Percentiles rank a stretch among this genome's conserved stretches.
Conservation (phyloP, 768 basidiomycete genomes). For the Sarcodon aspratus region DNA sequence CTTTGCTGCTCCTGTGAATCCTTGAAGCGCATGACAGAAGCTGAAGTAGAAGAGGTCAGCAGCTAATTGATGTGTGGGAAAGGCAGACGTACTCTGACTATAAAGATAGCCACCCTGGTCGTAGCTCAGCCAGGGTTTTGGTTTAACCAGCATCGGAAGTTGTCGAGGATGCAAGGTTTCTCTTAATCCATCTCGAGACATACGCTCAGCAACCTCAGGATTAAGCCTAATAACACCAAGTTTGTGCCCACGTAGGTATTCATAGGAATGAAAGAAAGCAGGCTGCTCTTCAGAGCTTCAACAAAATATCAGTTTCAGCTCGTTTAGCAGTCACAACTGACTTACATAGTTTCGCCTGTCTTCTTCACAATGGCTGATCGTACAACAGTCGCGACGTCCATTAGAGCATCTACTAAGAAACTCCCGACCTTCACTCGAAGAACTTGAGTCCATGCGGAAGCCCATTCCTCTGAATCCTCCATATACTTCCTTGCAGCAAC, state of each 20-base stretch:
- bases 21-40: conserved; percentile 84
- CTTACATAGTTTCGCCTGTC: conserved; percentile 54
- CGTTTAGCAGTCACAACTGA: conserved; percentile 2
- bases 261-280: conserved; percentile 87
- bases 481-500: conserved; percentile 54
- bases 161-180: conserved; percentile 84
- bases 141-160: conserved; percentile 90
- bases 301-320: not conserved
- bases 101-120: conserved; percentile 78
- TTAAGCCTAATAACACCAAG: conserved; percentile 89
- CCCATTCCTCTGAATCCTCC: conserved; percentile 60
- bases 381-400: conserved; percentile 73
- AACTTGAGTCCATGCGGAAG: conserved; percentile 72
- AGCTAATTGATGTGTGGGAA: not conserved
- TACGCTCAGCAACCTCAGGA: conserved; percentile 60
- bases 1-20: conserved; percentile 75
- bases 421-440: conserved; percentile 72
- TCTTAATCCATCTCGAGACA: conserved; percentile 62
- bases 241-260: conserved; percentile 88
- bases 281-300: conserved; percentile 68
- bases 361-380: conserved; percentile 44
- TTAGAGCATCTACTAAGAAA: conserved; percentile 70
- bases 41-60: conserved; percentile 23
- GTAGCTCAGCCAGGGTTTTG: conserved; percentile 74
- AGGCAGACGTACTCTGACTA: conserved; percentile 46